Base-by-base conservation (phyloP, 2,329 filamentous ascomycete species). In the Parascedosporium putredinis region DNA sequence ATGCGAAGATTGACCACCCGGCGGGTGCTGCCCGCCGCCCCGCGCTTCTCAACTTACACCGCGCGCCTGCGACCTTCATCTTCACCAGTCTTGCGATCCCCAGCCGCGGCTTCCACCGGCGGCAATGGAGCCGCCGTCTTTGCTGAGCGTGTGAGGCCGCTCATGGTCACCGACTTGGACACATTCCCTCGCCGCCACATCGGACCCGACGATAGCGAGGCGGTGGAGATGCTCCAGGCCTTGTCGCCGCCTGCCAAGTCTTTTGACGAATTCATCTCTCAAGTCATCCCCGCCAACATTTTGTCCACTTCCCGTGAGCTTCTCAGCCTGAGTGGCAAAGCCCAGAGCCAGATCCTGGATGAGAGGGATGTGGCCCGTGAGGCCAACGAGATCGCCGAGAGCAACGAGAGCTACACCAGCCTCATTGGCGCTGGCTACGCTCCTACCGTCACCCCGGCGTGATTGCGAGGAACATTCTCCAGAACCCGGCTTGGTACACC, bases 401-500 rank as follows among this genome's bases (percentile, higher is more conserved):
- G 59, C 49, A 74, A 71, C 54, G 58, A 63, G 33, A 53, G 58
- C 23, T 69, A 69, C 51, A 70, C 79, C 57, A 90, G 80, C 60
- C 86, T 91, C 62, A 90, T 95, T 56, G 91, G 91, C 4, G 81
- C 79, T 51, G 91, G 91, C 51, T 97, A 96, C 73, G 88, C 91
- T 56, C 84, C 81, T 31, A 91, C 88, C n/a, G 78, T 84, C 57
- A 84, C 87, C 1, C 91, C 91, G 79, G 88, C 50, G 90, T 96
- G 51, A 95, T 97, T 64, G 88, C 93, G 73, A 78, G 90, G 57
- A 96, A 96, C 63, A 77, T 97, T 4, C 72, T 97, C 52, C 89
- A 97, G 73, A 91, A 86, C 64, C 91, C 91, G 4, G 89, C 84
- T 8, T 97, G 91, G 91, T 97, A 97, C 66, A 97, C 91, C 36